Conservation (phyloP, 345 rosid species). For the Streptanthus diversifolius region DNA sequence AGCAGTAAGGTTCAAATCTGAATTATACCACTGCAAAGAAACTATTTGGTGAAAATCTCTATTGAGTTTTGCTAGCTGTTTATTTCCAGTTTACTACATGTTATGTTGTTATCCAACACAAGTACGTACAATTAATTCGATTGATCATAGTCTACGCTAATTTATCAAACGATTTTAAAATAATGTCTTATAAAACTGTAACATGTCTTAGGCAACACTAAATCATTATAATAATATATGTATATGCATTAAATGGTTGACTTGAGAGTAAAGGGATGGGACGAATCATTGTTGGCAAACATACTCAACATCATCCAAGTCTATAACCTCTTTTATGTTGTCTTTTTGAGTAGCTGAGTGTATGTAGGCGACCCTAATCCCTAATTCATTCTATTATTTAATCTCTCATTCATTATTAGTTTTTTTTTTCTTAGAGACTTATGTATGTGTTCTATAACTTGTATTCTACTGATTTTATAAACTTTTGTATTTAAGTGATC, state of each 20-base stretch:
- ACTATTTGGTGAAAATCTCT: background rate
- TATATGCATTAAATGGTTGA: slow-evolving; percentile 8
- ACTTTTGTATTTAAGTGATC: too few relatives aligned
- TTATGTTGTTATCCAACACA: too few relatives aligned
- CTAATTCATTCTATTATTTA: background rate
- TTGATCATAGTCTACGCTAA: too few relatives aligned
- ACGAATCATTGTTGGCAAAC: background rate
- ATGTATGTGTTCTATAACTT: background rate
- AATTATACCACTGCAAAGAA: background rate
- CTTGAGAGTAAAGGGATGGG: background rate
- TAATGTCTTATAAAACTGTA: background rate
- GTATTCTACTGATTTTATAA: background rate
- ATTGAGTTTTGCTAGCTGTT: background rate
- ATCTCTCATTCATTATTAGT: background rate
- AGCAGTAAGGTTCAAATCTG: too few relatives aligned
- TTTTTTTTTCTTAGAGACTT: too few relatives aligned
- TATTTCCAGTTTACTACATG: too few relatives aligned
- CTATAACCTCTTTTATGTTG: background rate
- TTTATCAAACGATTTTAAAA: too few relatives aligned
- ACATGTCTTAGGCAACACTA: background rate
- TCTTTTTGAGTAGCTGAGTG: background rate
- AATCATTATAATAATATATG: background rate
- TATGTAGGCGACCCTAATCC: background rate
- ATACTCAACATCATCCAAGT: background rate
- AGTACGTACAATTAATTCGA: too few relatives aligned